Evolutionary conservation across 306 rosid species (phyloP), one percentile per base, ranked within the genome.

Genomic region (Quercus variabilis): DNA sequence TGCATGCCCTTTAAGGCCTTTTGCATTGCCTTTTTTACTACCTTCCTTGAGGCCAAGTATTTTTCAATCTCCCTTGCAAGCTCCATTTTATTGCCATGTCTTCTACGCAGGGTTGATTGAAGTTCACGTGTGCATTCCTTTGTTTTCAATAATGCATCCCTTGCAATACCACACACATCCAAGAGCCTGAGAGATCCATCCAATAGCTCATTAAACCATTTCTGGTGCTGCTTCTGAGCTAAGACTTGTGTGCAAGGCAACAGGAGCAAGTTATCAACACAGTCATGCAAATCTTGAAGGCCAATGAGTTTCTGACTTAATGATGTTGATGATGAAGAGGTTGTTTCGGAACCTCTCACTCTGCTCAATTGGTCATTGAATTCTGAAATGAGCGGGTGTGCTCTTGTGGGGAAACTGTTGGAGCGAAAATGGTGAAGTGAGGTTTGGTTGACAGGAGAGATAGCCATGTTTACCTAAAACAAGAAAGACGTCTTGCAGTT

Each of bases 1-100:
- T 85, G 85, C 63, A 74, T 84, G 55, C 28, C 23, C 63, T 74
- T 67, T 3, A 78, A 78, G 74, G 80, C 69, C 75, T 81, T 81
- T 46, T 68, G 71, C 41, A 87, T 78, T 41, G 79, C 90, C 76
- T 77, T 84, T 38, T 75, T 87, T 1, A 84, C 90, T 10, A 87
- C 64, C 83, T 87, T 87, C 81, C 90, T 87, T 49, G 90, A 87
- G 76, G 86, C 83, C 85, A 87, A 77, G 77, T 79, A 87, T 77
- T 87, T 87, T 12, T 74, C 80, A 10, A 71, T 77, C 79, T 84
- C 88, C 1, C 80, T 74, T 33, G 75, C 68, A 25, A 87, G 74
- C 68, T 87, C 90, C 79, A 82, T 38, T 77, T 84, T 86, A 58
- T 88, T 86, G 4, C 88, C 88, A 14, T 86, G 82, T 79, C 85